Evolutionary conservation across 352 stramenopile genomes (phyloP), one percentile per base, ranked within the genome.

Genomic region (Globisporangium spiculum): DNA sequence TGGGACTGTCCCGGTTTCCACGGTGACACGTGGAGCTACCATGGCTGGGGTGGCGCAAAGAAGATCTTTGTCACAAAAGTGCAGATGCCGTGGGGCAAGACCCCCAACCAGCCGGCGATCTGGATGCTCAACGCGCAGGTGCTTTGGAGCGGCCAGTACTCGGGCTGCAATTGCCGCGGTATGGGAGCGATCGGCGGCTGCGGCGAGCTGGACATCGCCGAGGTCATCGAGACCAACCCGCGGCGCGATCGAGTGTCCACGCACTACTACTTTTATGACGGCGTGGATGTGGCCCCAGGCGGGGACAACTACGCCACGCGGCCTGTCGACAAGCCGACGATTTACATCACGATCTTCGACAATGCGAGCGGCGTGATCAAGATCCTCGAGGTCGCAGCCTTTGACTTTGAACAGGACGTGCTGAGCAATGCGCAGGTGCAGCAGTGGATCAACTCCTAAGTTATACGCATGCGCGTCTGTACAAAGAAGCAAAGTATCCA

Each of bases 51-150:
- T 34, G 82, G 82, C 24, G 78, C 77, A 50, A 75, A 78, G 63
- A 92, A 91, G 74, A 75, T 86, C n/a, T 91, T 92, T 65, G 75
- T 90, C 30, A 86, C 76, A 4, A 71, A 84, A 55, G 81, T 92
- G 56, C 74, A 75, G 59, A 88, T 92, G 78, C 81, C 75, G 12
- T 72, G 63, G 1, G 77, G 75, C 10, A 32, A 4, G 0, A 70
- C 32, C 0, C 76, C 75, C 14, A 75, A 91, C 63, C 71, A 76
- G 24, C 81, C 83, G 0, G 77, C 79, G 0, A 77, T 89, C 5
- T 91, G 83, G 83, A 84, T 91, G 65, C 76, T 89, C 20, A 90
- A 90, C 61, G 73, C 80, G 18, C 68, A 73, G 44, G 65, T 73
- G 8, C 44, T 73, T 6, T 56, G 46, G 20, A 50, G 30, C 12